phyloP scores from a whole-genome alignment of 108 stramenopile genomes.

The Pseudonitzschia multiseries region DNA sequence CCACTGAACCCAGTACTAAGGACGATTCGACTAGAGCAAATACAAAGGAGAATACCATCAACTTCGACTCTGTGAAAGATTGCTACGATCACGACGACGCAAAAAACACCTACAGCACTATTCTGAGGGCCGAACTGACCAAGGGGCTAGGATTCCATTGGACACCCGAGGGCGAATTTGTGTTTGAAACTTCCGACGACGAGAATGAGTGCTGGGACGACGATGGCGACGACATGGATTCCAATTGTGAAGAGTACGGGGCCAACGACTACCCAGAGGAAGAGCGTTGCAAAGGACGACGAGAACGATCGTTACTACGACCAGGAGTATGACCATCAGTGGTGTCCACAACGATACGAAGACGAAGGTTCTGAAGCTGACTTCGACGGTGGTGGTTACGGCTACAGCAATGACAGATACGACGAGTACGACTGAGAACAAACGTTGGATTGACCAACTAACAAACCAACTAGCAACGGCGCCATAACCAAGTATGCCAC shows the following conservation, averaged over 20 bases:
- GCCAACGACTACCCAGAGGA: slow-evolving; percentile 61
- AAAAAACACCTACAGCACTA: not conserved
- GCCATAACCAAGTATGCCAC: no score
- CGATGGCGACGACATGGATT: slow-evolving; percentile 31
- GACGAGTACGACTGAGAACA: slow-evolving; percentile 15
- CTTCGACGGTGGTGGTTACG: no score
- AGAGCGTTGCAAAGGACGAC: slow-evolving; percentile 9
- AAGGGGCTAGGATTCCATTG: slow-evolving; percentile 70
- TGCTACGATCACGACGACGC: slow-evolving; percentile 3
- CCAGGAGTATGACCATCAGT: not conserved
- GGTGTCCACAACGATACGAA: not conserved
- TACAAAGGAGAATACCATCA: not conserved
- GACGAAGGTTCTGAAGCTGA: not conserved
- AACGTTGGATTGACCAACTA: no score
- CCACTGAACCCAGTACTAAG: not conserved
- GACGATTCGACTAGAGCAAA: no score
- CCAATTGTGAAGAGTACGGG: slow-evolving; percentile 49
- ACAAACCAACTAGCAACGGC: no score
- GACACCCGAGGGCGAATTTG: slow-evolving; percentile 71
- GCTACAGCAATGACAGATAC: no score
- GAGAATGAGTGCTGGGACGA: slow-evolving; percentile 1
- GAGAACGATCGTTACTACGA: not conserved
- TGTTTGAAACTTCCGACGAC: slow-evolving; percentile 41
- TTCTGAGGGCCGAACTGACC: slow-evolving; percentile 47
- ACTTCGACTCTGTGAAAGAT: slow-evolving; percentile 4